Base-by-base conservation (phyloP, 1,284 basidiomycete genomes). In the Ustilago trichophora region DNA sequence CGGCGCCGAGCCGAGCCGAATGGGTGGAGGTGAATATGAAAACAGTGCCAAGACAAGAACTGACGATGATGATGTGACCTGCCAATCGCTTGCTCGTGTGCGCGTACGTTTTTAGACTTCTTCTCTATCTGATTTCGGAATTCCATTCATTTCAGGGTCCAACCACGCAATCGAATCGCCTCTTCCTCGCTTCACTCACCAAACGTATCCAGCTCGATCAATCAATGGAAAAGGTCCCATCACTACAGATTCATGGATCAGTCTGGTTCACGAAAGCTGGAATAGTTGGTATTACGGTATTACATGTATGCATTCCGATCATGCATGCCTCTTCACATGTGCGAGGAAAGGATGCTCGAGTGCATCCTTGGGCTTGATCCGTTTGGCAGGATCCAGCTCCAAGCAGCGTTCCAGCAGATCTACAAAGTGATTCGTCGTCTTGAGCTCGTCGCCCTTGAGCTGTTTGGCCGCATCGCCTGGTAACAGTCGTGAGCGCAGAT, bases 391-490 rank as follows among this genome's bases (percentile, higher is more conserved):
- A 82, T 98, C 96, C n/a, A 98, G 85, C 36, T 88, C 86, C 31
- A 98, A 85, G 80, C 93, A 96, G 80, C 91, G 93, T 75, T 97
- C 93, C 51, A 99, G 83, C 44, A 98, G 82, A 80, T 98, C 95
- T 37, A 96, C 86, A 78, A 99, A 96, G 12, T 88, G 87, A 41
- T 87, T 82, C n/a, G 96, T 77, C 71, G 91, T 82, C 82, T 91
- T 92, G 72, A 87, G 87, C 83, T 99, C 95, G 48, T 94, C 92
- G 66, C 93, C 91, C 72, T 88, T 89, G 82, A 93, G 85, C 82
- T 91, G 90, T 53, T 84, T 82, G 35, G 84, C 82, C 24, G 88
- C 87, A 4, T 88, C 87, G 0, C 89, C 85, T 0, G 93, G 92
- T 84, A 97, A 87, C 31, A 99, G 83, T 27, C 93, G 86, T 5